A percentile compares a stretch with the other conserved stretches of the same genome.
Evolutionary conservation across 306 rosid species (phyloP).

Genomic region (Erythrophleum fordii): DNA sequence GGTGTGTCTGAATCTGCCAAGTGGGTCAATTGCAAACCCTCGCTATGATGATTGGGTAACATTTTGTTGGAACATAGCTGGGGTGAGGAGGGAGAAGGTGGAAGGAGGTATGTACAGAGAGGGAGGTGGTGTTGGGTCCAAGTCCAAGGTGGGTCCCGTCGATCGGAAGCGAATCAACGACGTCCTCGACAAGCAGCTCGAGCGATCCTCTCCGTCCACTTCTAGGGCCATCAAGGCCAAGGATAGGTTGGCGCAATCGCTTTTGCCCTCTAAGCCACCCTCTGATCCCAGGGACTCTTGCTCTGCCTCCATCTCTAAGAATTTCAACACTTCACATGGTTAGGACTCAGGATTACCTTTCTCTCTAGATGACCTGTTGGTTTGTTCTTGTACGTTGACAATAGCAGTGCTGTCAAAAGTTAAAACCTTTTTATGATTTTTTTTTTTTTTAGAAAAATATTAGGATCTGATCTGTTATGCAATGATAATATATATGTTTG

Average conservation of each 20-base stretch:
- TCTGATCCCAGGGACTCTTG: constrained; percentile 48
- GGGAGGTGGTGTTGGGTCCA: constrained; percentile 48
- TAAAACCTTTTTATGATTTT: not conserved
- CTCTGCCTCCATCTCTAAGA: constrained; percentile 48
- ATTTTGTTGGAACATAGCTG: not conserved
- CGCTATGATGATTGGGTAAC: not conserved
- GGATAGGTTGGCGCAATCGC: constrained; percentile 48
- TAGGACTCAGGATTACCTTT: not conserved
- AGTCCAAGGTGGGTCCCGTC: constrained; percentile 46
- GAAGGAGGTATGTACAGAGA: constrained; percentile 55
- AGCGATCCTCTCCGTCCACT: constrained; percentile 75
- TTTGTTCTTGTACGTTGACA: not conserved
- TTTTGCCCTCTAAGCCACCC: constrained; percentile 35
- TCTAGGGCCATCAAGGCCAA: constrained; percentile 61
- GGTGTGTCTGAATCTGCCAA: not conserved
- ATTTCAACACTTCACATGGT: constrained; percentile 53
- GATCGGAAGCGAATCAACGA: constrained; percentile 78
- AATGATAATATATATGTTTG: not conserved
- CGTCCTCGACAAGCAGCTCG: constrained; percentile 69
- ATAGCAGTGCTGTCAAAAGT: not conserved
- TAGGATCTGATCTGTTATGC: not conserved
- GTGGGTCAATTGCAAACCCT: not conserved
- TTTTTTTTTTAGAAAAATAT: not conserved
- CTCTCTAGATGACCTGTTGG: not conserved
- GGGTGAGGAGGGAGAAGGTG: constrained; percentile 3